phyloP scores from a whole-genome alignment of 495 filamentous ascomycete species.

The Neurospora sp. region DNA sequence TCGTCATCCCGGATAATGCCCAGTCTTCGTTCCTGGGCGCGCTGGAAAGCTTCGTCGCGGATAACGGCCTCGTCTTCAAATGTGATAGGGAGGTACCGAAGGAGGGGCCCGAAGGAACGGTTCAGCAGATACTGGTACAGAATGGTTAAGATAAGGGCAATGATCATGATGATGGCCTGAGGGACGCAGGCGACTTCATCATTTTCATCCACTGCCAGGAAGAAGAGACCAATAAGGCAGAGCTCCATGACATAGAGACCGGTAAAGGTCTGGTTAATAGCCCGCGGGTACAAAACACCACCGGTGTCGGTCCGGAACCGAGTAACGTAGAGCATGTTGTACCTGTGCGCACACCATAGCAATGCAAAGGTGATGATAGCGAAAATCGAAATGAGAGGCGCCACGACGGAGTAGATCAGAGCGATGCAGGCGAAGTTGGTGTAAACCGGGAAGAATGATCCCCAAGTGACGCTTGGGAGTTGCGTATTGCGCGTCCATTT shows the following conservation, averaged over 20 bases:
- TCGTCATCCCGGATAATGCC: slow-evolving; percentile 44
- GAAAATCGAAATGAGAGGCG: slow-evolving; percentile 86
- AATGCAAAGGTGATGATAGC: slow-evolving; percentile 88
- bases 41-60: slow-evolving; percentile 79
- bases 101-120: slow-evolving; percentile 73
- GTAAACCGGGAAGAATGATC: slow-evolving; percentile 89
- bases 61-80: slow-evolving; percentile 88
- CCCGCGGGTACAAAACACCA: slow-evolving; percentile 82
- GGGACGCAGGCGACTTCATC: slow-evolving; percentile 55
- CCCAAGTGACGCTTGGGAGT: slow-evolving; percentile 75
- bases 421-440: slow-evolving; percentile 93
- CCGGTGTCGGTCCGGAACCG: slow-evolving; percentile 89
- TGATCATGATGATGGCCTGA: slow-evolving; percentile 86
- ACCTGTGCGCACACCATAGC: slow-evolving; percentile 93
- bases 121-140: slow-evolving; percentile 78
- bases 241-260: slow-evolving; percentile 94
- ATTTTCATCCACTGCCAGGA: slow-evolving; percentile 59
- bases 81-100: slow-evolving; percentile 87
- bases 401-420: slow-evolving; percentile 82
- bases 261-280: slow-evolving; percentile 93
- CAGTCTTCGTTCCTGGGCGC: slow-evolving; percentile 56
- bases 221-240: slow-evolving; percentile 83
- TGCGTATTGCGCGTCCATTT: slow-evolving; percentile 82
- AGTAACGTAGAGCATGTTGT: slow-evolving; percentile 92
- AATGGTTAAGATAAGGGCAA: slow-evolving; percentile 58